Conservation (phyloP, 2,329 filamentous ascomycete genomes). For the Orbilia ellipsospora region DNA sequence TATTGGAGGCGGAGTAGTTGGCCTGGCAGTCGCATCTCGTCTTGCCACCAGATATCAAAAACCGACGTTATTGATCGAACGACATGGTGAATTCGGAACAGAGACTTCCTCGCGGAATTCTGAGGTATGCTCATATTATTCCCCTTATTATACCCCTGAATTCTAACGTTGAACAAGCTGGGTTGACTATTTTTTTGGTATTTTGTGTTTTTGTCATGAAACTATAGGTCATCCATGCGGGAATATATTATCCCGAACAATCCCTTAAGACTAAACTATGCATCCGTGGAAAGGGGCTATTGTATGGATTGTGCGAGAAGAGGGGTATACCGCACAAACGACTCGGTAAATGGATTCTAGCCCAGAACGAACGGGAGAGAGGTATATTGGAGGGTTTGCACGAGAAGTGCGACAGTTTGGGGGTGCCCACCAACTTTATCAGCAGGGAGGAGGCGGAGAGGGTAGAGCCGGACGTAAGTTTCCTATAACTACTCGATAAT, state of each 20-base stretch:
- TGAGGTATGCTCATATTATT: constrained; percentile 68
- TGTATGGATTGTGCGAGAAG: constrained; percentile 80
- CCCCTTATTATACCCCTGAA: no score
- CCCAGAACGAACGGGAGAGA: constrained; percentile 79
- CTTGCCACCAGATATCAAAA: constrained; percentile 71
- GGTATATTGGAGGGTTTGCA: constrained; percentile 70
- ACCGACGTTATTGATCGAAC: constrained; percentile 82
- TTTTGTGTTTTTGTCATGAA: no score
- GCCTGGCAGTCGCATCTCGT: constrained; percentile 79
- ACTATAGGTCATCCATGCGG: constrained; percentile 85
- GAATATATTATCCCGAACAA: constrained; percentile 83
- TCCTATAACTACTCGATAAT: constrained; percentile 60
- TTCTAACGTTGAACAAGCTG: no score
- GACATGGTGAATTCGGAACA: constrained; percentile 78
- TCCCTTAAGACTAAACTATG: constrained; percentile 87
- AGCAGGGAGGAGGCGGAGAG: constrained; percentile 70
- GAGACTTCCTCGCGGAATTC: constrained; percentile 92
- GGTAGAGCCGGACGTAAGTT: constrained; percentile 78
- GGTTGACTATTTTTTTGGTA: no score
- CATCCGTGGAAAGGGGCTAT: constrained; percentile 76
- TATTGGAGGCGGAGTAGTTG: constrained; percentile 78
- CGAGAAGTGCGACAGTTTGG: constrained; percentile 63
- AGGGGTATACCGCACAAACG: constrained; percentile 76
- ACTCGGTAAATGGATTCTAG: constrained; percentile 94
- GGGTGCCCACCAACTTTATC: constrained; percentile 79